A percentile compares a stretch with the other conserved stretches of the same genome.
Evolutionary conservation across 2,329 filamentous ascomycete genomes (phyloP).

Genomic region (Colletotrichum sojae): DNA sequence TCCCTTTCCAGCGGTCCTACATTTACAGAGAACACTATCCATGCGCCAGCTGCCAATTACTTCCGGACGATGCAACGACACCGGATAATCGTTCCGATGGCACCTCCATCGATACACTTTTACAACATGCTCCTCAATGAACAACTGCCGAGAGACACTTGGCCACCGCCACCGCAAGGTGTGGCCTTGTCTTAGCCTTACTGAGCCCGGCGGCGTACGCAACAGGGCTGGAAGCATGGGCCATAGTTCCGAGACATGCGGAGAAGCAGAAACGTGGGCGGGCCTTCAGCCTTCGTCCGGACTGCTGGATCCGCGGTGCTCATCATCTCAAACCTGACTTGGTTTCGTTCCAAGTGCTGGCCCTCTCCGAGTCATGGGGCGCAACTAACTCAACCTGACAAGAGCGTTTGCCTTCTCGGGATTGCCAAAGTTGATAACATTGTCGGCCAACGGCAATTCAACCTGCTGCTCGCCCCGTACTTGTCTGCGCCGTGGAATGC

Average conservation of each 20-base stretch:
- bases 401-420: not conserved
- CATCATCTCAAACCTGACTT: slow-evolving; percentile 13
- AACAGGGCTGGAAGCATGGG: not conserved
- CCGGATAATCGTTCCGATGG: not conserved
- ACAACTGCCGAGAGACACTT: slow-evolving; percentile 18
- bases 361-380: slow-evolving; percentile 4
- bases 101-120: not conserved
- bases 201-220: not conserved
- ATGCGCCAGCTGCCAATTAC: not conserved
- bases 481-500: slow-evolving; percentile 2
- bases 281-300: slow-evolving; percentile 13
- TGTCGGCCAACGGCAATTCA: slow-evolving; percentile 4
- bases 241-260: not conserved
- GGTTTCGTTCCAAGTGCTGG: not conserved
- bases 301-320: slow-evolving; percentile 4
- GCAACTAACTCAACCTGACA: not conserved
- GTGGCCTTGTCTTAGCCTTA: slow-evolving; percentile 2
- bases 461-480: not conserved
- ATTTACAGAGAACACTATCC: not conserved
- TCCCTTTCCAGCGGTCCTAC: slow-evolving; percentile 1
- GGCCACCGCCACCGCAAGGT: not conserved
- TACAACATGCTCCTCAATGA: not conserved
- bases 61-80: not conserved
- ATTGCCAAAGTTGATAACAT: slow-evolving; percentile 6
- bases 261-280: not conserved